Conservation (phyloP, 257 asterid genomes). For the Oldenlandia corymbosa region DNA sequence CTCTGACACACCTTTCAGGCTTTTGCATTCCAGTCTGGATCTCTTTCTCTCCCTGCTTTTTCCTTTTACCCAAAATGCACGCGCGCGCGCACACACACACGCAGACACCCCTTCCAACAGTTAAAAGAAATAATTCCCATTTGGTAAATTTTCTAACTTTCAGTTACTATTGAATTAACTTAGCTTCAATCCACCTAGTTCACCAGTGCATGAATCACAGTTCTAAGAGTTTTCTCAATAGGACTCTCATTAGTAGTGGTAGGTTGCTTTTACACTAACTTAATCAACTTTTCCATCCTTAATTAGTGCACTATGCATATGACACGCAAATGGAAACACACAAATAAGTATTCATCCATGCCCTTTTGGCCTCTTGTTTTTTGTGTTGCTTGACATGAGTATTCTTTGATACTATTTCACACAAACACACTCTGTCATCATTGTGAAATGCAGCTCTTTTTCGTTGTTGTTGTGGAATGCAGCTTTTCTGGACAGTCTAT, state of each 20-base stretch:
- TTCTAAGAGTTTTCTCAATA: constrained; percentile 21
- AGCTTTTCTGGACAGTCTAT: constrained; percentile 19
- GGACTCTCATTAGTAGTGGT: neutral
- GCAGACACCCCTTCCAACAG: neutral
- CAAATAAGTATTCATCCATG: too few relatives aligned
- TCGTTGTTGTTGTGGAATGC: constrained; percentile 32
- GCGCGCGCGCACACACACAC: neutral
- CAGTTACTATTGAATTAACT: constrained; percentile 1
- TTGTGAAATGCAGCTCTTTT: too few relatives aligned
- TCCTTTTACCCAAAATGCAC: too few relatives aligned
- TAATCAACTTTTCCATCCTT: constrained; percentile 19
- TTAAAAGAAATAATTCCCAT: constrained; percentile 7
- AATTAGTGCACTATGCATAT: constrained; percentile 8
- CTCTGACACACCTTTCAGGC: constrained; percentile 10
- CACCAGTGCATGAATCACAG: constrained; percentile 8
- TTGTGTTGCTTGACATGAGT: constrained; percentile 25
- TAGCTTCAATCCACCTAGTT: constrained; percentile 7
- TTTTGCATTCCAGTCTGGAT: neutral
- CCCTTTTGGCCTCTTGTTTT: constrained; percentile 6
- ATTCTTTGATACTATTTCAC: too few relatives aligned
- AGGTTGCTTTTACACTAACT: constrained; percentile 12
- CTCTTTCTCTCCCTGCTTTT: neutral
- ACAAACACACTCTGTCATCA: too few relatives aligned
- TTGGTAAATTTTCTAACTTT: constrained; percentile 3
- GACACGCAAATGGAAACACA: too few relatives aligned